Evolutionary conservation across 805 yeast genomes (phyloP), one percentile per base, ranked within the genome.

Genomic region (Metschnikowia sp.): DNA sequence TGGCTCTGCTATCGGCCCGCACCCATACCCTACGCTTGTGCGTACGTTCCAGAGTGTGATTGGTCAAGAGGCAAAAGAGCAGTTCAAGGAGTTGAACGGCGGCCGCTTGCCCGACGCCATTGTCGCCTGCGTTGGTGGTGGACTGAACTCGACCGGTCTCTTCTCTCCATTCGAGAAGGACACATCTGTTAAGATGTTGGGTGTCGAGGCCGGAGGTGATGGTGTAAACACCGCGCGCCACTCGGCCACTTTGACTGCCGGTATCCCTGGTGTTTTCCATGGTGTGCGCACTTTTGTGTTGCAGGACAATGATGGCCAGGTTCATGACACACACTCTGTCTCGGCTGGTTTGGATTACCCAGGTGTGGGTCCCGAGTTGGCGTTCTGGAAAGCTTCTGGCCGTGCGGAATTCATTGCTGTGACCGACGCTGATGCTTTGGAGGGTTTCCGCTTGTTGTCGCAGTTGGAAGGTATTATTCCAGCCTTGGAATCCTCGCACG

Each of bases 61-160:
- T 69, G 99, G 99, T 59, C 77, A 82, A 44, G 99, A 94, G 74
- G 88, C 97, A 39, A 90, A 88, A 69, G 84, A 87, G 66, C 96
- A 94, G 72, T 91, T 91, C 72, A 82, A 79, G 55, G 82, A 79
- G 55, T 72, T 85, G 57, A 89, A 88, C 66, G 72, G 81, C 51
- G 96, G 96, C 36, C 84, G 81, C 60, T 76, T 94, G 54, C 99
- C 99, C 40, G 88, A 94, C 61, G 89, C 91, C 15, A 82, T 94
- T 36, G 97, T 94, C 52, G 99, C 99, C 2, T 94, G 99, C 77
- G 99, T 94, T 42, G 99, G 99, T 61, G 99, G 99, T 62, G 99
- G 99, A 47, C 89, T 97, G 15, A 94, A 94, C 77, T 85, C 96
- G 43, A 82, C 95, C 31, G 99, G 99, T 66, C 82, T 92, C 80